Evolutionary conservation across 176 grass and related monocot species (phyloP), one percentile per base, ranked within the genome.

Genomic region (Cenchrus fungigraminus): DNA sequence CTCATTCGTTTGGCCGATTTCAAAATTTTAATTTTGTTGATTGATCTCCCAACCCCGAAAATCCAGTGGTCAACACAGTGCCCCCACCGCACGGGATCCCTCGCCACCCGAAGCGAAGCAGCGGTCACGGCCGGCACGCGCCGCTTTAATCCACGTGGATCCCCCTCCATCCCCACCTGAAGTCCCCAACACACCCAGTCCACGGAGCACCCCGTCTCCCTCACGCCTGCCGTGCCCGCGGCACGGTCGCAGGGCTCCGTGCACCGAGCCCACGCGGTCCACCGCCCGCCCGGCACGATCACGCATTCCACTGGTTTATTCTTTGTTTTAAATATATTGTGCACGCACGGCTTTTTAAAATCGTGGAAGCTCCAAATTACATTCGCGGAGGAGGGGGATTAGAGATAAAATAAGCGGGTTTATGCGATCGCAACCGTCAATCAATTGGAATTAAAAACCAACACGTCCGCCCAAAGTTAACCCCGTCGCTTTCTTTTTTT

Each of bases 1-100:
- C 10, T 74, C 59, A 17, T 81, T 76, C 34, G 58, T 69, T 70
- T 52, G 62, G 62, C 12, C 20, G 47, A 31, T 80, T 6, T 25
- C 72, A 52, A 32, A 32, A 32, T 32, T 32, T 32, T 32, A 32
- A 32, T 32, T 32, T 32, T 1, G 2, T 2, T 2, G 31, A 66
- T 52, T 51, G 19, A 28, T 51, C 10, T 77, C 44, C 12, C 54
- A 47, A 9, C 32, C 52, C 16, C 85, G 20, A 61, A 55, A 32
- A 5, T 42, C 42, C 42, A 7, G 1, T 20, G 54, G 81, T 79
- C 69, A 76, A 87, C 89, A 79, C 9, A n/a, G 74, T 49, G 20
- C 68, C 79, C 80, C 60, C 37, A 80, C 84, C 84, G 75, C 89
- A 87, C 60, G 70, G 80, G 81, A 79, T 84, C 79, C 74, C 20